A percentile compares a stretch with the other conserved stretches of the same genome.
Conservation (phyloP, 805 yeast genomes). For the Yamadazyma sp. region DNA sequence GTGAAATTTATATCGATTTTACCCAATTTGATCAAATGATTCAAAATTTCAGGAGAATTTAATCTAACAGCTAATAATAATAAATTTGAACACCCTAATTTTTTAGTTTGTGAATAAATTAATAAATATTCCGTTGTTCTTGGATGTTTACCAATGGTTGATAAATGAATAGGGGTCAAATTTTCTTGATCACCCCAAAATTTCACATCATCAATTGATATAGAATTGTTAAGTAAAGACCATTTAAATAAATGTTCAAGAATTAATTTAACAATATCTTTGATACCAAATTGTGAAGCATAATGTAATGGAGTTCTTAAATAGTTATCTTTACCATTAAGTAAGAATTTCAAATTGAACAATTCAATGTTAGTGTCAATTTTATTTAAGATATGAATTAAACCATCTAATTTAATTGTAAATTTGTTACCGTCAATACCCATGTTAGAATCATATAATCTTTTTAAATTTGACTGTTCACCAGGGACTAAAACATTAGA, state of each 20-base stretch:
- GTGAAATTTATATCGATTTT: slow-evolving; percentile 64
- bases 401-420: slow-evolving; percentile 41
- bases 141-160: slow-evolving; percentile 82
- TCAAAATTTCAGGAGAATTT: slow-evolving; percentile 55
- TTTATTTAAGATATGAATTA: slow-evolving; percentile 55
- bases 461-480: slow-evolving; percentile 23
- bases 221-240: slow-evolving; percentile 51
- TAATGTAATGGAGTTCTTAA: slow-evolving; percentile 86
- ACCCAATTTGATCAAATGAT: slow-evolving; percentile 49
- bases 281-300: slow-evolving; percentile 82
- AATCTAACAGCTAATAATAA: slow-evolving; percentile 68
- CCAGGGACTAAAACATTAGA: slow-evolving; percentile 19
- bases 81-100: slow-evolving; percentile 52
- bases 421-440: slow-evolving; percentile 24
- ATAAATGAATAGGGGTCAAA: slow-evolving; percentile 77
- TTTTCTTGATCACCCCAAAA: slow-evolving; percentile 78
- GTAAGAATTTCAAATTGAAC: slow-evolving; percentile 17
- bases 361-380: slow-evolving; percentile 23
- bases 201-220: slow-evolving; percentile 52
- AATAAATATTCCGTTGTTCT: slow-evolving; percentile 63
- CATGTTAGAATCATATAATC: slow-evolving; percentile 23
- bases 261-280: slow-evolving; percentile 56
- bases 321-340: slow-evolving; percentile 71
- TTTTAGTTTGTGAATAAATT: slow-evolving; percentile 34
- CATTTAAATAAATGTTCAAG: slow-evolving; percentile 56